phyloP scores from a whole-genome alignment of 139 green algal genomes.

The Picochlorum sp. region DNA sequence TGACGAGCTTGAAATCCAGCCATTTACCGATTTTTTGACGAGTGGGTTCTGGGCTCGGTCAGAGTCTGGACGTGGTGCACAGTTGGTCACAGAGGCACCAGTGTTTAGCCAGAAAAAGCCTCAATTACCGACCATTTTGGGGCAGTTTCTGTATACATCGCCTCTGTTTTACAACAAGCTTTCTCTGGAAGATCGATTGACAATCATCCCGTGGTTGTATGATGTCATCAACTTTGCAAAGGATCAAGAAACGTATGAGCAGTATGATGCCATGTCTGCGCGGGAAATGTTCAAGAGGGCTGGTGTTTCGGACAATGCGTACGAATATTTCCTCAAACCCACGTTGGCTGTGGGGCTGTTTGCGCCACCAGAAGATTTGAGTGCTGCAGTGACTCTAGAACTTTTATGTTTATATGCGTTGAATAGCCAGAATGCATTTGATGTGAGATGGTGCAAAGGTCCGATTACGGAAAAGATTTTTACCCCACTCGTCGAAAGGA shows the following conservation, averaged over 20 bases:
- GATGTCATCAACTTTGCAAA: conserved; percentile 59
- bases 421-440: conserved; percentile 59
- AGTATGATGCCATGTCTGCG: conserved; percentile 76
- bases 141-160: conserved; percentile 73
- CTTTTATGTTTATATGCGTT: conserved; percentile 81
- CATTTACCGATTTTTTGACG: conserved; percentile 69
- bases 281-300: conserved; percentile 64
- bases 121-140: conserved; percentile 67
- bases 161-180: conserved; percentile 48
- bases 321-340: conserved; percentile 72
- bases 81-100: conserved; percentile 43
- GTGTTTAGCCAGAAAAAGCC: conserved; percentile 62
- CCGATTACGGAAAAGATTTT: conserved; percentile 78
- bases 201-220: conserved; percentile 77
- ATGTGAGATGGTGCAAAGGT: conserved; percentile 54
- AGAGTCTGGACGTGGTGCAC: conserved; percentile 6
- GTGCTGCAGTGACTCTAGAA: conserved; percentile 63
- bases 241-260: conserved; percentile 44
- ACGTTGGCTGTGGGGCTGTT: conserved; percentile 71
- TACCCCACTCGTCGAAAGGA: conserved; percentile 52
- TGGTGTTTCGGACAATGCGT: conserved; percentile 47
- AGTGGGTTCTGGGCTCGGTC: conserved; percentile 52
- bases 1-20: conserved; percentile 45
- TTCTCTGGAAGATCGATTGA: conserved; percentile 27
- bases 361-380: conserved; percentile 67